Percentiles rank a stretch among this genome's conserved stretches.
phyloP scores from a whole-genome alignment of 1,284 basidiomycete genomes.

The Irpex sp. region DNA sequence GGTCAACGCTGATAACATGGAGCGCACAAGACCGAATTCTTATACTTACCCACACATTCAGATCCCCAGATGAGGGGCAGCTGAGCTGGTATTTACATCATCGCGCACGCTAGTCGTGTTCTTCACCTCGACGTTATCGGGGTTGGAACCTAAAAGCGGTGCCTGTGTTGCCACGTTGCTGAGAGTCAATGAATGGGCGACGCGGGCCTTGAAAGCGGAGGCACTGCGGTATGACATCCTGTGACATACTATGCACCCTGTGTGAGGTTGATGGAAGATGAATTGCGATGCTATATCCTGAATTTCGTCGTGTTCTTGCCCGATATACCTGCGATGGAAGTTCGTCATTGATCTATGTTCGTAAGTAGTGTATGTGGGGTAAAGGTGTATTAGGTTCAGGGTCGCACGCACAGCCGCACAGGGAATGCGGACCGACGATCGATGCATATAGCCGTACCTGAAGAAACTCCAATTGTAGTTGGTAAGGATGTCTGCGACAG shows the following conservation, averaged over 20 bases:
- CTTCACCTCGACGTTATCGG: neutral
- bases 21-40: neutral
- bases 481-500: no score
- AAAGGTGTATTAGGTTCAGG: neutral
- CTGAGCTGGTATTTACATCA: neutral
- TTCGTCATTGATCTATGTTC: neutral
- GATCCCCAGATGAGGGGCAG: neutral
- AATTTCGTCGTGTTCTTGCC: neutral
- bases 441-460: neutral
- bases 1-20: no score
- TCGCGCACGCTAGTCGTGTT: neutral
- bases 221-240: neutral
- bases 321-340: neutral
- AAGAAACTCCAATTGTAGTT: no score
- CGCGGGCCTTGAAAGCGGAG: neutral
- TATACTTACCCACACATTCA: neutral
- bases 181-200: neutral
- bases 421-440: neutral
- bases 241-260: neutral
- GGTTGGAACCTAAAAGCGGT: neutral
- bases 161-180: neutral
- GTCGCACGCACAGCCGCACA: neutral
- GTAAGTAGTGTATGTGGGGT: neutral
- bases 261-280: neutral
- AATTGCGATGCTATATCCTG: neutral